Evolutionary conservation across 139 green algal genomes (phyloP), one percentile per base, ranked within the genome.

Genomic region (Chlamydomonas sp.): DNA sequence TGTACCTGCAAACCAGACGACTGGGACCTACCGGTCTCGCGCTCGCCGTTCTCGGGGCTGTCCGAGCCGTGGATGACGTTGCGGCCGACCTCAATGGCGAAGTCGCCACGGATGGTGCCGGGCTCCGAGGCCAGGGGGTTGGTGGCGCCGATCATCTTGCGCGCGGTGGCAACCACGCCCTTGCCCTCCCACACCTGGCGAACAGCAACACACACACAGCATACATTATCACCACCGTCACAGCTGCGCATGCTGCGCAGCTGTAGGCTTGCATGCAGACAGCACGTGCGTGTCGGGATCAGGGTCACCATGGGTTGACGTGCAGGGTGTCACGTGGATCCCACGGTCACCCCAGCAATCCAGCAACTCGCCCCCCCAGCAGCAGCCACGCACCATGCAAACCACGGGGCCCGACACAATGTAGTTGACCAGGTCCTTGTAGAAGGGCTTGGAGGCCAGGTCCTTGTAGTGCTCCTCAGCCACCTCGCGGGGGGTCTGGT

Each of bases 331-430:
- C 31, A 49, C 31, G 31, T 49, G 31, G 31, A 49, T 49, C 31
- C 31, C 31, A 49, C 31, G 31, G 31, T 49, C 31, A 49, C 31
- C 31, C 31, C 31, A 49, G 31, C 31, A 49, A 49, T 49, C 31
- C 31, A 49, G 31, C 31, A 49, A 49, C 31, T 49, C 31, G 31
- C 31, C 31, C 31, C 31, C 31, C 31, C 10, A 14, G 66, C 10
- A 69, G 14, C 61, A 57, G 59, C 59, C 49, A 63, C 95, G 84
- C 89, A 98, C 97, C 97, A 99, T 99, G 89, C 92, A 95, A 0
- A 99, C 96, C n/a, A 99, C 98, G 15, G 98, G 98, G 17, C 98
- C 98, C 15, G 96, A 99, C 7, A 95, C 89, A 80, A 99, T 99
- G 96, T 99, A 99, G 31, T 98, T 94, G 2, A 99, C 97, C 3